Evolutionary conservation across 768 basidiomycete genomes (phyloP), one percentile per base, ranked within the genome.

Genomic region (Sporobolomyces pararoseus): DNA sequence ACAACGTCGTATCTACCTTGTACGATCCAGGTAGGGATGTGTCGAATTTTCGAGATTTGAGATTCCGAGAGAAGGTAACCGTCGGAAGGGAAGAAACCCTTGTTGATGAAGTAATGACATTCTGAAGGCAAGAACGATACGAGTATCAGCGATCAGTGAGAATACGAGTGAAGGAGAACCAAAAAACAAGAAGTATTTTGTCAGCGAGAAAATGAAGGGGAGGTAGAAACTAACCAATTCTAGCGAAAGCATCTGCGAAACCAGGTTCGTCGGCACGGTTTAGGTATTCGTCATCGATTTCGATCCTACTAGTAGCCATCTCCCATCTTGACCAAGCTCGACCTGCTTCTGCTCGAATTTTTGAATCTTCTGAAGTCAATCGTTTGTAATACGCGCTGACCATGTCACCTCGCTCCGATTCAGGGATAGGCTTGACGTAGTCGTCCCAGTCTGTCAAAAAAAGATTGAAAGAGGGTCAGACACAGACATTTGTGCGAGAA

Each of bases 391-490:
- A 97, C 0, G 94, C 94, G 13, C 83, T 78, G 51, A 96, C 83
- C 81, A 96, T 82, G 76, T 95, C 90, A 37, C 83, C 79, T n/a
- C 88, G 85, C 78, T 95, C 87, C 7, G 83, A 78, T 76, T 89
- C 88, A 3, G 93, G 89, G 63, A 96, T 91, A 2, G 86, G 87
- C 2, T 85, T 85, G 63, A 91, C 47, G 78, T 87, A 97, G 66
- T 88, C 89, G 23, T 91, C 88, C 91, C 92, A 94, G 65, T 27
- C 90, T 80, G 91, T 89, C 0, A 91, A 90, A 83, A 91, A 92
- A 35, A 78, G 54, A 31, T 9, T 9, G 10, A 17, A 17, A 9
- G 39, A 9, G 10, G 39, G 17, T 42, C 39, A 70, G 63, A 31
- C 39, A 6, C 4, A n/a, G n/a, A n/a, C n/a, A n/a, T n/a, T n/a